Base-by-base conservation (phyloP, 2,329 filamentous ascomycete species). In the Clonostachys sp. region DNA sequence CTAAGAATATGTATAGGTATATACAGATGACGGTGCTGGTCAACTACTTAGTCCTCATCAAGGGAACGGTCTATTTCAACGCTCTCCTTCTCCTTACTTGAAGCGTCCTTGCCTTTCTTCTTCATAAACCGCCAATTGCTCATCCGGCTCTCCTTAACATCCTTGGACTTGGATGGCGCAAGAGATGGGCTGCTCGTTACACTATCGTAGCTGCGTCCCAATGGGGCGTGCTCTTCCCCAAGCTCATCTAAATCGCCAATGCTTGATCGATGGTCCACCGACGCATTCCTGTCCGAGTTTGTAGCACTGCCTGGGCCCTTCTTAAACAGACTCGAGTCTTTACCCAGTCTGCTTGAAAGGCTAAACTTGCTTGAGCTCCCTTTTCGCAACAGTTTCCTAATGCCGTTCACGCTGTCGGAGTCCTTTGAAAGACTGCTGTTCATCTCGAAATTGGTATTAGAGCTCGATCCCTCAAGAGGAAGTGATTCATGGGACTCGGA, bases 341-440 rank as follows among this genome's bases (percentile, higher is more conserved):
- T 85, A 45, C 72, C 71, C 17, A 78, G 57, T 49, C 78, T 63
- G 44, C 79, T 80, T 12, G 81, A 75, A 50, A 84, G 68, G 61
- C 79, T 80, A 60, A 85, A 85, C 65, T 85, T 85, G 62, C 79
- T 75, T 7, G 80, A 81, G 60, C 80, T 84, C 44, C 81, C 79
- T 65, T 86, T 86, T 34, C 82, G 78, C 48, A 86, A 77, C 44
- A 86, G 70, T 60, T 83, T 79, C 59, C 75, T 70, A 53, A 84
- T 67, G 17, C 48, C 48, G 36, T 49, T 49, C 46, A 80, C 78
- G 51, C 80, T 80, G 45, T 82, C 78, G 52, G 73, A 67, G 48
- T 81, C 71, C 56, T 77, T 79, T 33, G 62, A 51, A 34, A 64
- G 66, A 4, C 64, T 58, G 3, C 63, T 59, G 41, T 70, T 71